Conservation (phyloP, 225 moss, liverwort and hornwort species). For the Rhytidiadelphus loreus region DNA sequence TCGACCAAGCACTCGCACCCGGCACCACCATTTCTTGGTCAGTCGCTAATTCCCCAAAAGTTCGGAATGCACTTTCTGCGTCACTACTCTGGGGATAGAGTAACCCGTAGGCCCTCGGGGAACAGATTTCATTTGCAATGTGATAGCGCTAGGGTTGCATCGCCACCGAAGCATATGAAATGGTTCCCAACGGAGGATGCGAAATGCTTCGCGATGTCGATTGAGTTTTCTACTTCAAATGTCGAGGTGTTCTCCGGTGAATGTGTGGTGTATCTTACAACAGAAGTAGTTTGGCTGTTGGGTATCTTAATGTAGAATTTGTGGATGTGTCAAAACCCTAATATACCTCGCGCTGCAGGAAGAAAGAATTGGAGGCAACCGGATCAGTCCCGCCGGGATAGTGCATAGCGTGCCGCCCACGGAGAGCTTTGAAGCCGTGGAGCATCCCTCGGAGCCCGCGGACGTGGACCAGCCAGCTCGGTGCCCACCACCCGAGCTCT, state of each 20-base stretch:
- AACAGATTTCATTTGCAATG: not conserved
- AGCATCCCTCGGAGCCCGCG: constrained; percentile 30
- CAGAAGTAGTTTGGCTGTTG: not conserved
- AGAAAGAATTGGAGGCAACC: constrained; percentile 22
- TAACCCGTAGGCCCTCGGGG: not conserved
- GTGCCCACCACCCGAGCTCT: constrained; percentile 35
- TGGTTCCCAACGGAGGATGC: not conserved
- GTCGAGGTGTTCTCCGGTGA: not conserved
- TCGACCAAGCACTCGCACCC: constrained; percentile 3
- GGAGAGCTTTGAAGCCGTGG: constrained; percentile 30
- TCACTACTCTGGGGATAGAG: not conserved
- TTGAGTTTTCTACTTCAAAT: not conserved
- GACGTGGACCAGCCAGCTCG: constrained; percentile 18
- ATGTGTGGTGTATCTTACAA: not conserved
- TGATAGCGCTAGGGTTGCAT: not conserved
- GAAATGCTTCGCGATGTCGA: not conserved
- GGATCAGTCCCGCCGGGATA: constrained; percentile 24
- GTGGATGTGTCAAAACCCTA: not conserved
- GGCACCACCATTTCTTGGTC: constrained; percentile 22
- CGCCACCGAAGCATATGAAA: not conserved
- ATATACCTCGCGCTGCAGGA: constrained; percentile 2
- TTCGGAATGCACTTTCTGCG: not conserved
- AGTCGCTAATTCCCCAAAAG: not conserved
- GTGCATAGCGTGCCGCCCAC: constrained; percentile 18
- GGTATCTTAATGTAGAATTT: not conserved